Conservation (phyloP, 164 flowering plant genomes). For the Magnolia sinica region DNA sequence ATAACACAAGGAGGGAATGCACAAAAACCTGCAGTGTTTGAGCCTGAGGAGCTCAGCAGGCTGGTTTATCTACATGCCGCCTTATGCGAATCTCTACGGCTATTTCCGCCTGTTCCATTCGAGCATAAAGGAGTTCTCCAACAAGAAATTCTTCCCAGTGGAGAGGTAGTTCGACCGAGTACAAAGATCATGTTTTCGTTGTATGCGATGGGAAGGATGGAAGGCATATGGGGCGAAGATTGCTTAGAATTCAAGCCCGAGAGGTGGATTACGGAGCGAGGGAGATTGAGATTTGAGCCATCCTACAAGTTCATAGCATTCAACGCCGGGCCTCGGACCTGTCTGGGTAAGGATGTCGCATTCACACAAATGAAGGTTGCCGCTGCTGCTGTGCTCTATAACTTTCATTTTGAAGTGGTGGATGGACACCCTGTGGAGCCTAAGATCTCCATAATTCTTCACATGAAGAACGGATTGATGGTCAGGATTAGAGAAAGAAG, state of each 20-base stretch:
- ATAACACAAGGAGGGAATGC: neutral
- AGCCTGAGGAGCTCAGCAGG: slow-evolving; percentile 19
- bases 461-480: slow-evolving; percentile 10
- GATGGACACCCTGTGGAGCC: slow-evolving; percentile 2
- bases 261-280: slow-evolving; percentile 47
- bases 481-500: neutral
- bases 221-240: slow-evolving; percentile 38
- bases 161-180: slow-evolving; percentile 17
- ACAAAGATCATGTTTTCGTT: slow-evolving; percentile 21
- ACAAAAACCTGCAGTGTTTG: neutral
- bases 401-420: slow-evolving; percentile 27
- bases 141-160: slow-evolving; percentile 28
- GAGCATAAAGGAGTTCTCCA: slow-evolving; percentile 23
- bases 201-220: slow-evolving; percentile 37
- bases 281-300: slow-evolving; percentile 13
- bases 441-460: slow-evolving; percentile 17
- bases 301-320: slow-evolving; percentile 16
- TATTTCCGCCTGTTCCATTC: slow-evolving; percentile 33
- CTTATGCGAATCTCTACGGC: slow-evolving; percentile 31
- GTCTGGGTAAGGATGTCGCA: slow-evolving; percentile 43
- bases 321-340: slow-evolving; percentile 41
- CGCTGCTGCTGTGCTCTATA: slow-evolving; percentile 23
- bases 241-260: slow-evolving; percentile 42
- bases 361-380: slow-evolving; percentile 33
- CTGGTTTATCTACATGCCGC: slow-evolving; percentile 38